phyloP scores from a whole-genome alignment of 192 early-diverging fungal species.

The Oehlia diaphana region DNA sequence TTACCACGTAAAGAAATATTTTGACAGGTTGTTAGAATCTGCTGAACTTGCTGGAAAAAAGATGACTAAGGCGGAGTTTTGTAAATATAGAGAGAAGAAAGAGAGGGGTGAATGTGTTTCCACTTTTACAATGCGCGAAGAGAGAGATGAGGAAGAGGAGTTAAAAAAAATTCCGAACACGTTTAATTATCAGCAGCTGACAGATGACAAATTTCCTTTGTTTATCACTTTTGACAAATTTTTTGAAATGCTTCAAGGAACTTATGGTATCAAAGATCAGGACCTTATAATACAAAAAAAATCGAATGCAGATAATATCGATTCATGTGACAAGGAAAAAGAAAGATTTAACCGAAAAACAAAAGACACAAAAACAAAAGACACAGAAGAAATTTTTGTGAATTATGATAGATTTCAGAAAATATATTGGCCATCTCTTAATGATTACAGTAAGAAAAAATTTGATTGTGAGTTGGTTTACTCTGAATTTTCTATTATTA shows the following conservation, averaged over 20 bases:
- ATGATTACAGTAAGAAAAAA: too few species aligned
- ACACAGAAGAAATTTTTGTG: neutral
- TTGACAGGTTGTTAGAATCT: neutral
- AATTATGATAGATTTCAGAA: neutral
- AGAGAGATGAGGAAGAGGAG: neutral
- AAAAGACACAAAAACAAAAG: too few species aligned
- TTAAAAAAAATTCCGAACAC: neutral
- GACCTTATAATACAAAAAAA: neutral
- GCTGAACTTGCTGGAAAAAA: neutral
- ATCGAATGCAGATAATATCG: neutral
- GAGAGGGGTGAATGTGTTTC: neutral
- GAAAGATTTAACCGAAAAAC: neutral
- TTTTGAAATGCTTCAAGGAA: slow-evolving; percentile 17
- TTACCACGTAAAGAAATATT: slow-evolving; percentile 8
- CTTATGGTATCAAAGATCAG: neutral
- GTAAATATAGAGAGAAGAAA: neutral
- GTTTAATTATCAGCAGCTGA: neutral
- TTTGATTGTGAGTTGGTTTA: slow-evolving; percentile 2
- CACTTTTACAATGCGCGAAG: neutral
- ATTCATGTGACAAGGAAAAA: neutral
- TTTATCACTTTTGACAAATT: slow-evolving; percentile 16
- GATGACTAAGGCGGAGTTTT: neutral
- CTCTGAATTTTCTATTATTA: slow-evolving; percentile 17
- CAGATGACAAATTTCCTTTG: slow-evolving; percentile 5
- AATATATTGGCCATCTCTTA: neutral